These are phyloP conservation scores for Fusarium haematococcum DNA, from an alignment of 2,329 filamentous ascomycete genomes.

Conservation along the genomic window DNA sequence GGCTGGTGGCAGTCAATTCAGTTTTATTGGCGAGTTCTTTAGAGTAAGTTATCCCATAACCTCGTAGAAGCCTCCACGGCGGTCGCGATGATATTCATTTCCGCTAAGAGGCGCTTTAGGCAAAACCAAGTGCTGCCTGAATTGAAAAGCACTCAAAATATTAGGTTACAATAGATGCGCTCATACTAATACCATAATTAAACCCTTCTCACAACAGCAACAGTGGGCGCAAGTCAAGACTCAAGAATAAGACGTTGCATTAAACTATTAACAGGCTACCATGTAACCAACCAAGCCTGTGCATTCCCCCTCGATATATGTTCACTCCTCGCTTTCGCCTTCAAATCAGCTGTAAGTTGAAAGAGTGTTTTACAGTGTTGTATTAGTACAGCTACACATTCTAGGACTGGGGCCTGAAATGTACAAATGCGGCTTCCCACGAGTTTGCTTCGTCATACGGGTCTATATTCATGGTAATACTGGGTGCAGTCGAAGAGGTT, in stretches of 20 bases:
- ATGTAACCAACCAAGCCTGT: not conserved
- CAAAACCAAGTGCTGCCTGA: rapidly evolving
- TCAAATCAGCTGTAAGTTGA: not conserved
- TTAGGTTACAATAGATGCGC: not conserved
- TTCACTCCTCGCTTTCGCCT: not conserved
- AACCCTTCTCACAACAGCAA: not conserved
- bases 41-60: too few relatives aligned
- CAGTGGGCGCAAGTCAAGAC: not conserved
- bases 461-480: not conserved
- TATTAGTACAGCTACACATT: not conserved
- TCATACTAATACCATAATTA: not conserved
- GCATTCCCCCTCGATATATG: not conserved
- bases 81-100: too few relatives aligned
- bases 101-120: not conserved
- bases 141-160: not conserved
- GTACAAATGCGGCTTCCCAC: not conserved
- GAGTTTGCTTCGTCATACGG: not conserved
- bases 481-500: not conserved
- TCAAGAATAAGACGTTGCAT: not conserved
- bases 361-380: not conserved
- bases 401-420: not conserved
- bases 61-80: too few relatives aligned
- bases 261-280: not conserved
- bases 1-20: not conserved
- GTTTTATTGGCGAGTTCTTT: not conserved